Base-by-base conservation (phyloP, 2,329 filamentous ascomycete species). In the Diaporthe sp. region DNA sequence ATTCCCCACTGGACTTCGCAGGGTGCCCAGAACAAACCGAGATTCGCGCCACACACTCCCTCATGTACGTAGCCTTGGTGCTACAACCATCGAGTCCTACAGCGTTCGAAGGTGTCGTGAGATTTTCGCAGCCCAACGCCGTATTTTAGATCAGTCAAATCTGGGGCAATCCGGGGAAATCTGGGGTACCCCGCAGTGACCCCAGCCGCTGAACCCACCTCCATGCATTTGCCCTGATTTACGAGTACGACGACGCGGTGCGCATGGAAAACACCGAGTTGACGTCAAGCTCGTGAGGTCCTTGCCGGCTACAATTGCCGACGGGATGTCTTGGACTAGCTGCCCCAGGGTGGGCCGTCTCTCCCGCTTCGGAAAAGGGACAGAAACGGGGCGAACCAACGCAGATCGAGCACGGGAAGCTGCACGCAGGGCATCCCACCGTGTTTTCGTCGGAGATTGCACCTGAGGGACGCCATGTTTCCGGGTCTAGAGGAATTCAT, bases 301-400 rank as follows among this genome's bases (percentile, higher is more conserved):
- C 19, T 68, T 68, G 62, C 62, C 62, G 62, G 62, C 31, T 53
- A 22, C 62, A 51, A 51, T 37, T 68, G 62, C 62, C 62, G 62
- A 39, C 9, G 17, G 17, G 42, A n/a, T 46, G 39, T 9, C 25
- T 34, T 31, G 19, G 44, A 53, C 8, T 12, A 3, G 4, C 28
- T 12, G n/a, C n/a, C n/a, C n/a, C n/a, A n/a, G n/a, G n/a, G n/a
- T n/a, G 12, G 51, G n/a, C 5, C 13, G 22, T 25, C 2, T 46
- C 31, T 68, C 22, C 25, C 22, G 0, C 31, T 37, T 13, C 44
- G 46, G 12, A 53, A 51, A 51, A 31, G 13, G 1, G 1, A 12
- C 28, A 19, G 2, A 39, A 51, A 53, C 46, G 44, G 46, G 62
- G 51, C 12, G 19, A 51, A 51, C 13, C 62, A 10, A n/a, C 44